Conservation (phyloP, 2,329 filamentous ascomycete genomes). For the Cercospora zeina region DNA sequence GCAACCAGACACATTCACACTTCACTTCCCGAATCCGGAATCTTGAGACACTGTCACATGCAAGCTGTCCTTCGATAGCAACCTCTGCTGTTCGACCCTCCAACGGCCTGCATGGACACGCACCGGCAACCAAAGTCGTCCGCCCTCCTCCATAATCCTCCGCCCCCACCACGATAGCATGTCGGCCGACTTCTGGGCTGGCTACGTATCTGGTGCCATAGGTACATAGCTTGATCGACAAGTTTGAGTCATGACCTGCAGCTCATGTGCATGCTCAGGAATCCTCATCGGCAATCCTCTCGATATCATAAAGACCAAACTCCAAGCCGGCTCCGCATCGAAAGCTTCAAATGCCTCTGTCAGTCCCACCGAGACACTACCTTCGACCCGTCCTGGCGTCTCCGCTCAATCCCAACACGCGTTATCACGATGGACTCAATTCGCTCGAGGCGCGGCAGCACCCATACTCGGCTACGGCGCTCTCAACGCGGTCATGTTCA, state of each 20-base stretch:
- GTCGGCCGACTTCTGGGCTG: constrained; percentile 91
- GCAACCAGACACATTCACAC: constrained; percentile 11
- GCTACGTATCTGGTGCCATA: constrained; percentile 81
- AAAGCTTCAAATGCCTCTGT: constrained; percentile 22
- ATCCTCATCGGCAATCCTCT: constrained; percentile 89
- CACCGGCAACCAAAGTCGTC: not conserved
- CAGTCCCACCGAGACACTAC: not conserved
- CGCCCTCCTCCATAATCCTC: not conserved
- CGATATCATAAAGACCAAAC: constrained; percentile 66
- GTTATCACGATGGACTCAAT: constrained; percentile 30
- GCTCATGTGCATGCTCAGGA: constrained; percentile 39
- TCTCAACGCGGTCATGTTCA: constrained; percentile 73
- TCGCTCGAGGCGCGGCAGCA: constrained; percentile 68
- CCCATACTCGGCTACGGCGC: constrained; percentile 88
- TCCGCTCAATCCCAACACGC: not conserved
- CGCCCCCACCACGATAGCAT: constrained; percentile 48
- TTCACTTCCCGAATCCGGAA: constrained; percentile 13
- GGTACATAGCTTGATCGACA: constrained; percentile 40
- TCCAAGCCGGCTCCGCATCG: constrained; percentile 63
- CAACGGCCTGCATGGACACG: constrained; percentile 14
- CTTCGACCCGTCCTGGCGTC: not conserved
- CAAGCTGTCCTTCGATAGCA: constrained; percentile 3
- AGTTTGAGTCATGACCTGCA: not conserved
- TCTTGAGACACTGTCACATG: constrained; percentile 8
- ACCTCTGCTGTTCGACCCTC: not conserved